Base-by-base conservation (phyloP, 2,329 filamentous ascomycete genomes). In the Dothidotthia symphoricarpi region DNA sequence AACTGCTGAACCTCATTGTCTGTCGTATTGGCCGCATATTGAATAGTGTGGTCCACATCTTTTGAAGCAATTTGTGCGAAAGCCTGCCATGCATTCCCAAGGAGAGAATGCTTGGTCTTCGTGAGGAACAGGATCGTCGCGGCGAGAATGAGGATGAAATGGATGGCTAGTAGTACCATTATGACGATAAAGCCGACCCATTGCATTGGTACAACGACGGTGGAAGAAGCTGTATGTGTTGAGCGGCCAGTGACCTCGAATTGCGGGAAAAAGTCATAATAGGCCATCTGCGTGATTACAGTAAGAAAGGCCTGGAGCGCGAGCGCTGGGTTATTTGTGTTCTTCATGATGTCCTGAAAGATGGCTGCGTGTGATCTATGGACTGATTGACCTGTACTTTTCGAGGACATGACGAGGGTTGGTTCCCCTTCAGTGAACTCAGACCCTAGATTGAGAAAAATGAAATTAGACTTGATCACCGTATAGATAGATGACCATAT, bases 11-110 rank as follows among this genome's bases (percentile, higher is more conserved):
- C 38, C 13, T 47, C 45, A 12, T 36, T 14, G 36, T 44, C 45
- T 3, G 37, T 39, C 17, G 37, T 29, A 14, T 37, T 36, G 1
- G 37, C 29, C 10, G 36, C 44, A 17, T 36, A 19, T 16, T 39
- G 40, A 22, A 43, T 16, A 7, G 31, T 42, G 10, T 33, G 25
- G 8, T 39, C 31, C 1, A 27, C 43, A 28, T 47, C 37, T 4
- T 30, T 39, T 10, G 39, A 40, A 8, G 31, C 30, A 7, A 45
- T 38, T 22, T 50, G 46, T 3, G 40, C 35, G 11, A 49, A 39
- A 14, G 39, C 42, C 15, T 43, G 39, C 46, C 46, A 44, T 16
- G 43, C 36, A 16, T 47, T 47, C 2, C 43, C 43, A 2, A 49
- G 38, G 4, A 49, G 36, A 16, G 40, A 47, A 24, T 42, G 31